Evolutionary conservation across 805 yeast species (phyloP).

Genomic region (Wickerhamomyces sydowiorum): DNA sequence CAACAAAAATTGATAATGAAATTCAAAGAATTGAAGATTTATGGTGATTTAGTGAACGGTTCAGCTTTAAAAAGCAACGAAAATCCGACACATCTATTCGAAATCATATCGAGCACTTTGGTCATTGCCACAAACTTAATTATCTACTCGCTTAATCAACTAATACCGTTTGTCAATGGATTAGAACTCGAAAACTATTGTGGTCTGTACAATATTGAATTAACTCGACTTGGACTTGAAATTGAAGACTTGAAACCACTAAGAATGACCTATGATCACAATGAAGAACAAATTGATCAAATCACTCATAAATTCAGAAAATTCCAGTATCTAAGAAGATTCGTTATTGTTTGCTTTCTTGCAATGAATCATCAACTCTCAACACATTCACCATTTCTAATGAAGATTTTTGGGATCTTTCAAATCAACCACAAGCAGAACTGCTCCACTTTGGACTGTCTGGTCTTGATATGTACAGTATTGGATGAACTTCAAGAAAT

Average conservation of each 20-base stretch:
- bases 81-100: conserved; percentile 5
- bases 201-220: conserved; percentile 34
- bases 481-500: conserved; percentile 2
- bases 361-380: conserved; percentile 22
- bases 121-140: conserved; percentile 27
- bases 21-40: conserved; percentile 25
- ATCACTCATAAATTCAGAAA: conserved; percentile 28
- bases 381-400: conserved; percentile 15
- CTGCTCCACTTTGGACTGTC: neutral
- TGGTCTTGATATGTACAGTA: neutral
- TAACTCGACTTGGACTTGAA: conserved; percentile 24
- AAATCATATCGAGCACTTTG: conserved; percentile 26
- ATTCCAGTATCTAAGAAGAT: conserved; percentile 34
- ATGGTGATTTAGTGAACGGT: conserved; percentile 13
- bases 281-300: conserved; percentile 11
- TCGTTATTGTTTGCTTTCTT: conserved; percentile 36
- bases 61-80: neutral
- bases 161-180: conserved; percentile 25
- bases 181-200: conserved; percentile 35
- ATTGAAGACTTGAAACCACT: conserved; percentile 3
- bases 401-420: conserved; percentile 6
- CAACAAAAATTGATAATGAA: conserved; percentile 21
- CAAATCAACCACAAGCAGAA: neutral
- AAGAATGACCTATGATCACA: conserved; percentile 1
- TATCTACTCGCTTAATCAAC: conserved; percentile 19